A percentile compares a stretch with the other conserved stretches of the same genome.
These are phyloP conservation scores for Candida incommunis DNA, from an alignment of 805 yeast species.

Conservation along the genomic window DNA sequence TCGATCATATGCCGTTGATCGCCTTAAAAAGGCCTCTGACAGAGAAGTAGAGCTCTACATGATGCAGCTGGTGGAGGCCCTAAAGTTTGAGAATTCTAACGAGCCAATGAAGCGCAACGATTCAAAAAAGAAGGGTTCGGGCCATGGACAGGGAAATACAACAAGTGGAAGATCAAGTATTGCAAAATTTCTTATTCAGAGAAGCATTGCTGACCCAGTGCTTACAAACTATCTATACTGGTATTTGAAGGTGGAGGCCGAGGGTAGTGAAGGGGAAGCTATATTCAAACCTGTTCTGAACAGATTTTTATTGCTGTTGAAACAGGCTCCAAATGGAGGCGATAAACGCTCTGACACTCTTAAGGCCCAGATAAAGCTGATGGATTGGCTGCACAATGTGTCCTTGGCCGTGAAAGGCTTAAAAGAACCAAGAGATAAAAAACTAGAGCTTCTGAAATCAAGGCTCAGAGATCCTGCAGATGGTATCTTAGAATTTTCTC, in stretches of 20 bases:
- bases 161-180: conserved; percentile 16
- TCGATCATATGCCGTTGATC: conserved; percentile 75
- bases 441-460: conserved; percentile 53
- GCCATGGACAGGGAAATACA: too few species aligned
- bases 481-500: conserved; percentile 29
- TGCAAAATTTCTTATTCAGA: conserved; percentile 52
- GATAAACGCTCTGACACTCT: conserved; percentile 22
- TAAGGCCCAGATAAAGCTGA: conserved; percentile 52
- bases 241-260: conserved; percentile 80
- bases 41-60: conserved; percentile 69
- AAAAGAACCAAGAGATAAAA: conserved; percentile 67
- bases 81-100: conserved; percentile 48
- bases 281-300: conserved; percentile 33
- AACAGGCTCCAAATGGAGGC: conserved; percentile 17
- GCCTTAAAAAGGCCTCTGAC: conserved; percentile 65
- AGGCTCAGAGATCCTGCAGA: conserved; percentile 34
- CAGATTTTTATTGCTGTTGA: conserved; percentile 28
- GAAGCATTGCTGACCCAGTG: conserved; percentile 49
- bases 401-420: conserved; percentile 48
- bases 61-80: conserved; percentile 82
- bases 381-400: conserved; percentile 47
- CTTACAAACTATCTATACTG: conserved; percentile 81
- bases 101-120: conserved; percentile 8
- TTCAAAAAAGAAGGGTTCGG: conserved; percentile 3
- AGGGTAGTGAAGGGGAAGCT: conserved; percentile 38